Evolutionary conservation across 2,329 filamentous ascomycete species (phyloP).

Genomic region (Botrytis elliptica): DNA sequence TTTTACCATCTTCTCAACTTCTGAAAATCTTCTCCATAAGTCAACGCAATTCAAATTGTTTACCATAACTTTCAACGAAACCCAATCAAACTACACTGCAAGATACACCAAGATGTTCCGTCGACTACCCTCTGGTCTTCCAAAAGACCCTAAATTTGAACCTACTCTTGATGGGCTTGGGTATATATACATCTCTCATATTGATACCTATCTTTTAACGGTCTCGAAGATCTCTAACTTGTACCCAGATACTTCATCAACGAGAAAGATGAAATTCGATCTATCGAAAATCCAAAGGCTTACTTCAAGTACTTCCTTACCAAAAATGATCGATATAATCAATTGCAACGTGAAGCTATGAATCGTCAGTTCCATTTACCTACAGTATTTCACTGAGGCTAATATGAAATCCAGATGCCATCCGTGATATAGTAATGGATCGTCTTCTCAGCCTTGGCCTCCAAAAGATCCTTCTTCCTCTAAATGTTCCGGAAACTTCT

Average conservation of each 20-base stretch:
- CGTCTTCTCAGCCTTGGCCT: slow-evolving; percentile 64
- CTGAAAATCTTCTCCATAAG: background rate
- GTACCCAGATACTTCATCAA: slow-evolving; percentile 66
- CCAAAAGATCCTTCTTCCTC: slow-evolving; percentile 59
- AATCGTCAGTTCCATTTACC: slow-evolving; percentile 56
- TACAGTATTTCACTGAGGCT: background rate
- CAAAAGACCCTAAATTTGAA: slow-evolving; percentile 67
- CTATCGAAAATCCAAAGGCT: slow-evolving; percentile 62
- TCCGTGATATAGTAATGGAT: slow-evolving; percentile 57
- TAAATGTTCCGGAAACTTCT: slow-evolving; percentile 46
- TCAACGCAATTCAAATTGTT: background rate
- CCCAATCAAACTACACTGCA: background rate
- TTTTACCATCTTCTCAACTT: background rate
- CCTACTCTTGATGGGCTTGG: slow-evolving; percentile 68
- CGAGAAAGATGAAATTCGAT: slow-evolving; percentile 70
- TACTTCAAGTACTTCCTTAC: slow-evolving; percentile 75
- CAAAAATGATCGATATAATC: slow-evolving; percentile 74
- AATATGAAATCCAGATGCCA: slow-evolving; percentile 51
- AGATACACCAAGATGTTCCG: slow-evolving; percentile 65
- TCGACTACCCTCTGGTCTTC: slow-evolving; percentile 65
- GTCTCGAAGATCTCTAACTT: slow-evolving; percentile 14
- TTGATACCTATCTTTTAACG: slow-evolving; percentile 14
- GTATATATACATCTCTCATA: slow-evolving; percentile 45
- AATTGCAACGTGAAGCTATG: slow-evolving; percentile 70
- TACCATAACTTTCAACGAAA: background rate